These are phyloP conservation scores for Penicillium odoratum DNA, from an alignment of 495 filamentous ascomycete species.

Conservation along the genomic window DNA sequence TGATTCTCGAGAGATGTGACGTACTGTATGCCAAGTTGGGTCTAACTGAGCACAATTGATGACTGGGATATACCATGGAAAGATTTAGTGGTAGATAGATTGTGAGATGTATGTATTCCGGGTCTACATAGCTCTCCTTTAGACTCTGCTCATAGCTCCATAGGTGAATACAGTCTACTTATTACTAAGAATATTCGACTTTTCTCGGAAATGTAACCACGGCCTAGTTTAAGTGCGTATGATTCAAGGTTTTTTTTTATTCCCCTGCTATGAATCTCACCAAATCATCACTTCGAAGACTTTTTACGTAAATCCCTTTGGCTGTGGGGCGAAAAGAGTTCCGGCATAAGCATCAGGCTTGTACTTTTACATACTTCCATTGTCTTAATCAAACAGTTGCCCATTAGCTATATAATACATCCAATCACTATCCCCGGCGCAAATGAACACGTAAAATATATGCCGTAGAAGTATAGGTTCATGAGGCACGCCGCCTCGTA, in stretches of 20 bases:
- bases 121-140: neutral
- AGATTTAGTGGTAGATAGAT: conserved; percentile 14
- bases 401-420: too few relatives aligned
- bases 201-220: neutral
- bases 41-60: conserved; percentile 6
- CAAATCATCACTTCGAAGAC: too few relatives aligned
- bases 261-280: too few relatives aligned
- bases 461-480: neutral
- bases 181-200: neutral
- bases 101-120: conserved; percentile 13
- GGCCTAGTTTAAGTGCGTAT: neutral
- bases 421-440: too few relatives aligned
- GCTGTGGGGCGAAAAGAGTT: too few relatives aligned
- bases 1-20: conserved; percentile 14
- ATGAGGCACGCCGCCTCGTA: too few relatives aligned
- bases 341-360: too few relatives aligned
- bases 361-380: too few relatives aligned
- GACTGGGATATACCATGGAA: conserved; percentile 8
- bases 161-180: neutral
- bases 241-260: too few relatives aligned
- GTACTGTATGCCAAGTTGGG: conserved; percentile 2
- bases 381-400: too few relatives aligned
- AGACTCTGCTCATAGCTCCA: neutral
- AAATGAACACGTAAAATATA: neutral
- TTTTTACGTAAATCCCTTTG: too few relatives aligned